Percentiles rank a stretch among this genome's conserved stretches.
Conservation (phyloP, 164 flowering plant genomes). For the Magnolia sinica region DNA sequence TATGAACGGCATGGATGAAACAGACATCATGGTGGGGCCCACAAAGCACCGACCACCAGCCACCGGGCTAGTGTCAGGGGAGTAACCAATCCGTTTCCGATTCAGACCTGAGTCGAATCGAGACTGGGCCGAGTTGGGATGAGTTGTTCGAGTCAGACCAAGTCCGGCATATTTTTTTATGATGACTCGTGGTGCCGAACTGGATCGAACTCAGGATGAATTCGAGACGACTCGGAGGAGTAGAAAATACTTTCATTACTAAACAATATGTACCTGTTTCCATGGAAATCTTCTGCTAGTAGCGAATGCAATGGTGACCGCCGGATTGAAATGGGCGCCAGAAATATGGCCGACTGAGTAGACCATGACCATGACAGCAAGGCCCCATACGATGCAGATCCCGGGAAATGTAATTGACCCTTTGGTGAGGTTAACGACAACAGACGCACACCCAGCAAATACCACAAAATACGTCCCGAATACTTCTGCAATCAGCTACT, state of each 20-base stretch:
- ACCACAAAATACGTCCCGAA: conserved; percentile 51
- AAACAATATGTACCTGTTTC: conserved; percentile 36
- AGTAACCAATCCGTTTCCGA: too few species aligned
- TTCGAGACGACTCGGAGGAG: too few species aligned
- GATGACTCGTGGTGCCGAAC: too few species aligned
- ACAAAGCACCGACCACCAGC: too few species aligned
- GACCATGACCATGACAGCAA: conserved; percentile 52
- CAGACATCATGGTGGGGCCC: too few species aligned
- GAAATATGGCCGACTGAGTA: conserved; percentile 66
- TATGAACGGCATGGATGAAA: too few species aligned
- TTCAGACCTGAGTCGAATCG: too few species aligned
- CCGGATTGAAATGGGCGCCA: conserved; percentile 67
- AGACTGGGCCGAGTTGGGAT: too few species aligned
- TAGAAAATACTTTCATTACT: neutral
- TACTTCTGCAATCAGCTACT: conserved; percentile 52
- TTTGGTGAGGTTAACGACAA: conserved; percentile 33
- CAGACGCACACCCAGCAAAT: conserved; percentile 55
- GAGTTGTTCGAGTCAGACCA: too few species aligned
- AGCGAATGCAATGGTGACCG: conserved; percentile 63
- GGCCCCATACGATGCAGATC: conserved; percentile 46
- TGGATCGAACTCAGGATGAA: too few species aligned
- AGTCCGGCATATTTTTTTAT: too few species aligned
- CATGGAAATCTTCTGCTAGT: conserved; percentile 46
- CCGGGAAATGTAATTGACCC: conserved; percentile 50
- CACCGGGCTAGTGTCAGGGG: too few species aligned